Evolutionary conservation across 106 monocot genomes (phyloP).

Genomic region (Dendrobium catenatum): DNA sequence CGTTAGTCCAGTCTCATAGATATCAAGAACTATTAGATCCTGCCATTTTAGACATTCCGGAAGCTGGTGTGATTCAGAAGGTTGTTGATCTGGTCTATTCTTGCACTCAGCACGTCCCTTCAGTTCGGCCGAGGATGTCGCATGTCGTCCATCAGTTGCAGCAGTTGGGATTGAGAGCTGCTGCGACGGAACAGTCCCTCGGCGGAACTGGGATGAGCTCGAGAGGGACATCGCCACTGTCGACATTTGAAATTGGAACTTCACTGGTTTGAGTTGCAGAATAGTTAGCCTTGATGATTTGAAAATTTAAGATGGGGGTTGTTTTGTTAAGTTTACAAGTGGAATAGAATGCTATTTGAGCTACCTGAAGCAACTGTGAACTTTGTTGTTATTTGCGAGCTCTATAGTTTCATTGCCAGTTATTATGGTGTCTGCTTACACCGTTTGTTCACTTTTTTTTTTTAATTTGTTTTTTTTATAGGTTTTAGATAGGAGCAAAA

Average conservation of each 20-base stretch:
- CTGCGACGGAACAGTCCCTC: slow-evolving; percentile 32
- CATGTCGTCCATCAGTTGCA: slow-evolving; percentile 97
- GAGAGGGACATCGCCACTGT: slow-evolving; percentile 42
- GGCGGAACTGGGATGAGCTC: slow-evolving; percentile 54
- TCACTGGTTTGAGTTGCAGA: too few relatives aligned
- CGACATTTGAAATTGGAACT: slow-evolving; percentile 3
- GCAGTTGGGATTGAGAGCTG: slow-evolving; percentile 49
- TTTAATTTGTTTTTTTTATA: too few relatives aligned
- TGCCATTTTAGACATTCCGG: slow-evolving; percentile 58
- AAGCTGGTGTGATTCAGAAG: slow-evolving; percentile 68
- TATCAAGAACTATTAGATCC: slow-evolving; percentile 85
- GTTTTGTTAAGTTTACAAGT: too few relatives aligned
- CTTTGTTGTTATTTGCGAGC: too few relatives aligned
- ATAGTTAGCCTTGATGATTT: too few relatives aligned
- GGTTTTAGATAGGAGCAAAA: too few relatives aligned
- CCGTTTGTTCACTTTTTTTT: too few relatives aligned
- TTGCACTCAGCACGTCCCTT: slow-evolving; percentile 96
- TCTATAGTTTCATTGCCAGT: too few relatives aligned
- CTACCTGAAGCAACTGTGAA: too few relatives aligned
- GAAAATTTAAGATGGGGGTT: too few relatives aligned
- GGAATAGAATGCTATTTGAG: too few relatives aligned
- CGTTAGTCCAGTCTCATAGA: slow-evolving; percentile 83
- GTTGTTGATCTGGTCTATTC: slow-evolving; percentile 89
- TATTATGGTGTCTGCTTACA: too few relatives aligned
- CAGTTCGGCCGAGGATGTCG: slow-evolving; percentile 93